Conservation (phyloP, 805 yeast genomes). For the Yamadazyma takamatsuzukensis region DNA sequence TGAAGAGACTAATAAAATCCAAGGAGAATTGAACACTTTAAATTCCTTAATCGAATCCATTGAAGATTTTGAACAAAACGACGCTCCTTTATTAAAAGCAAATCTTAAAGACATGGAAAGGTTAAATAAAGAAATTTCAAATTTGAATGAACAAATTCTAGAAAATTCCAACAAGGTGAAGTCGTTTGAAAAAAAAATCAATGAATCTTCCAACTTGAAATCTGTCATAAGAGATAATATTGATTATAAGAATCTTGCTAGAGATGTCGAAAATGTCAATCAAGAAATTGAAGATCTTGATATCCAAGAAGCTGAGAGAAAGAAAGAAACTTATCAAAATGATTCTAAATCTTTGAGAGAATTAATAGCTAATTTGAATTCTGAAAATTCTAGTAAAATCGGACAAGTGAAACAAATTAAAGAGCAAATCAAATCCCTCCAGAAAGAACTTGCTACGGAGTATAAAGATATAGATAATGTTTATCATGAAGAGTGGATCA, state of each 20-base stretch:
- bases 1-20: conserved; percentile 3
- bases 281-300: conserved; percentile 44
- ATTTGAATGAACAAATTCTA: conserved; percentile 17
- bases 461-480: conserved; percentile 61
- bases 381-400: conserved; percentile 65
- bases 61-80: conserved; percentile 19
- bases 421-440: conserved; percentile 58
- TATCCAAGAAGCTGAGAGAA: conserved; percentile 53
- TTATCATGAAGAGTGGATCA: conserved; percentile 69
- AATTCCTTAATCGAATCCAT: conserved; percentile 10
- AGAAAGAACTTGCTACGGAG: conserved; percentile 63
- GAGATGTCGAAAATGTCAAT: conserved; percentile 35
- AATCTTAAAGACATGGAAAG: conserved; percentile 12
- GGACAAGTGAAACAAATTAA: conserved; percentile 87
- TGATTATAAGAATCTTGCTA: conserved; percentile 47
- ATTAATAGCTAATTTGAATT: conserved; percentile 51
- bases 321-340: conserved; percentile 58
- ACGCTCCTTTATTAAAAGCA: conserved; percentile 18
- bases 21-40: conserved; percentile 6
- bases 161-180: conserved; percentile 15
- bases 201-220: conserved; percentile 59
- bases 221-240: conserved; percentile 63
- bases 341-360: conserved; percentile 50
- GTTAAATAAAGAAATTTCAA: conserved; percentile 19
- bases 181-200: conserved; percentile 37